A percentile compares a stretch with the other conserved stretches of the same genome.
phyloP scores from a whole-genome alignment of 106 monocot genomes.

The Agapanthus africanus region DNA sequence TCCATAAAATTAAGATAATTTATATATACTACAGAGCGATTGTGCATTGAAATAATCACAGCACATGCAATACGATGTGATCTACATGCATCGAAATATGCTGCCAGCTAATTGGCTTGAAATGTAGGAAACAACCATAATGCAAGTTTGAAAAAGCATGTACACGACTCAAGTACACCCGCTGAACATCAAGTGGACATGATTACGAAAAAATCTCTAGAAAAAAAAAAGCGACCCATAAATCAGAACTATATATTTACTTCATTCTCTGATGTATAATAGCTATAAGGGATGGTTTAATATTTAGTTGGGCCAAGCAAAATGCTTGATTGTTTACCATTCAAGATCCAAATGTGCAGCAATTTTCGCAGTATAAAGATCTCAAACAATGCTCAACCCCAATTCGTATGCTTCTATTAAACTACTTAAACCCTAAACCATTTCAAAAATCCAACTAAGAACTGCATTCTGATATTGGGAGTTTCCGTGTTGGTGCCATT shows the following conservation, averaged over 20 bases:
- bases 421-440: too few species aligned
- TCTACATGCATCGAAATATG: background rate
- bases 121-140: background rate
- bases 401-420: too few species aligned
- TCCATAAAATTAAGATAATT: too few species aligned
- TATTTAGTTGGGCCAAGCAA: background rate
- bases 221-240: background rate
- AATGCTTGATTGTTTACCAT: background rate
- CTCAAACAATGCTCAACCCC: background rate
- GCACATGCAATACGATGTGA: background rate
- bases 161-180: background rate
- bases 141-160: background rate
- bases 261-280: slow-evolving; percentile 1
- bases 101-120: background rate
- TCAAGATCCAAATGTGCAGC: background rate
- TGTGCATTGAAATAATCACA: background rate
- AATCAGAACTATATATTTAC: background rate
- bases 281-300: background rate
- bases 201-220: background rate
- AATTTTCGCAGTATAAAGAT: background rate
- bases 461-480: too few species aligned
- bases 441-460: too few species aligned
- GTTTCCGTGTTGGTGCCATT: too few species aligned
- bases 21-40: background rate
- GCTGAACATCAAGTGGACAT: background rate